Evolutionary conservation across 176 grass and related monocot species (phyloP), one percentile per base, ranked within the genome.

Genomic region (Oryza coarctata): DNA sequence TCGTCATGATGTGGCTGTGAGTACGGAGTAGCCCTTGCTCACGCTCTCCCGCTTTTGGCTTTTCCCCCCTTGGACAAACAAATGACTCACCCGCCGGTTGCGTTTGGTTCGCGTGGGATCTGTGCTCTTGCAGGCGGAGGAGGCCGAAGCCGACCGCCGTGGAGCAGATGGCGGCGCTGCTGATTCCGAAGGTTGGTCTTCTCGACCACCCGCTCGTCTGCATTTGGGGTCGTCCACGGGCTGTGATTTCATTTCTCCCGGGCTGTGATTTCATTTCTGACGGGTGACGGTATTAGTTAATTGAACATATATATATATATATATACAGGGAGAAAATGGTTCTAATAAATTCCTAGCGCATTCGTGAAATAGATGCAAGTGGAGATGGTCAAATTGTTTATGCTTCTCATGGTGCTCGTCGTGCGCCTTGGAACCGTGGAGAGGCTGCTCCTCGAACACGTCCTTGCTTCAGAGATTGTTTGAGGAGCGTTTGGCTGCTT

Each of bases 1-100:
- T 68, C 64, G 4, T 44, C 60, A 6, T 64, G 26, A 64, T 78
- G 75, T 64, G 35, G 23, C 75, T 78, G 75, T 78, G 38, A 39
- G 38, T 39, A 1, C 38, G n/a, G n/a, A 62, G 73, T 52, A n/a
- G 0, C 47, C 32, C n/a, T 15, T 58, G 22, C 14, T 58, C 22
- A 2, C 60, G 2, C 29, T 17, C 64, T 4, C 13, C 29, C 14
- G 7, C 13, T 9, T 20, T 20, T 33, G 63, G 30, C 6, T 1
- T 22, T 44, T 11, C 7, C 5, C 3, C 8, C 35, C 47, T 18
- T 50, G 47, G 47, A 52, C 14, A 14, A 20, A 7, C 17, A 14
- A 20, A 7, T 5, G 63, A 18, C 35, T 63, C 35, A 64, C 12
- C 55, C 5, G 43, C 13, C 43, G 12, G 4, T n/a, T 11, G 61